These are phyloP conservation scores for Mortierella hygrophila DNA, from an alignment of 192 early-diverging fungal genomes.

Conservation along the genomic window DNA sequence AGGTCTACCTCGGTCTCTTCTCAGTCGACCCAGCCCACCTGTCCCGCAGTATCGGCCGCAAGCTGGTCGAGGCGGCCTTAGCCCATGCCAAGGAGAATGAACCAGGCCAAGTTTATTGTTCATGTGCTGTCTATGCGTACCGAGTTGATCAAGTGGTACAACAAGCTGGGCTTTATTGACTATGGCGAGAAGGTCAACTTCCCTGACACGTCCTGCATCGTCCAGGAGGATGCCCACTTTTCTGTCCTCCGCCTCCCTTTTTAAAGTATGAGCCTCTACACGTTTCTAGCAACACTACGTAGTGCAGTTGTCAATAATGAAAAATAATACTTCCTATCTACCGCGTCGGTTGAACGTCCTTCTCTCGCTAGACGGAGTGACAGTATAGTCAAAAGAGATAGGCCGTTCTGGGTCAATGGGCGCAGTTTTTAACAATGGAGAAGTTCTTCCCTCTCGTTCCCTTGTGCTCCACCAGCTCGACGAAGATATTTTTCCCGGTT, in stretches of 20 bases:
- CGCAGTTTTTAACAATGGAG: conserved; percentile 3
- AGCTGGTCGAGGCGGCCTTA: conserved; percentile 57
- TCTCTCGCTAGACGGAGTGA: neutral
- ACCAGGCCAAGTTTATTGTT: conserved; percentile 48
- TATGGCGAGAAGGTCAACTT: conserved; percentile 60
- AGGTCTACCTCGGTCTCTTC: conserved; percentile 62
- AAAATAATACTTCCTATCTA: neutral
- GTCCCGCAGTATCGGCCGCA: conserved; percentile 64
- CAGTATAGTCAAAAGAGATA: neutral
- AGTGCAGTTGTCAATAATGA: neutral
- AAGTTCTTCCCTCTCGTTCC: neutral
- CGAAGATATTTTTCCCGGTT: neutral
- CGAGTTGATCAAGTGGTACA: conserved; percentile 62
- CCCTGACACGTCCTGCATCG: conserved; percentile 51
- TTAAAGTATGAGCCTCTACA: conserved; percentile 4
- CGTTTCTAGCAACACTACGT: neutral
- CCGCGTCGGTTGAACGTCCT: too few species aligned
- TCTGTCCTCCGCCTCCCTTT: conserved; percentile 43
- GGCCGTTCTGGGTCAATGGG: neutral
- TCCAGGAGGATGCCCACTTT: conserved; percentile 55
- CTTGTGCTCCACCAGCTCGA: neutral
- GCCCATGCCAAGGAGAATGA: conserved; percentile 42
- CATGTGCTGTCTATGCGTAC: conserved; percentile 57
- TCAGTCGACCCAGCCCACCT: conserved; percentile 59
- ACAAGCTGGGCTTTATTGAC: conserved; percentile 59